A percentile compares a stretch with the other conserved stretches of the same genome.
These are phyloP conservation scores for Puccinia coronata DNA, from an alignment of 1,284 basidiomycete genomes.

Conservation along the genomic window DNA sequence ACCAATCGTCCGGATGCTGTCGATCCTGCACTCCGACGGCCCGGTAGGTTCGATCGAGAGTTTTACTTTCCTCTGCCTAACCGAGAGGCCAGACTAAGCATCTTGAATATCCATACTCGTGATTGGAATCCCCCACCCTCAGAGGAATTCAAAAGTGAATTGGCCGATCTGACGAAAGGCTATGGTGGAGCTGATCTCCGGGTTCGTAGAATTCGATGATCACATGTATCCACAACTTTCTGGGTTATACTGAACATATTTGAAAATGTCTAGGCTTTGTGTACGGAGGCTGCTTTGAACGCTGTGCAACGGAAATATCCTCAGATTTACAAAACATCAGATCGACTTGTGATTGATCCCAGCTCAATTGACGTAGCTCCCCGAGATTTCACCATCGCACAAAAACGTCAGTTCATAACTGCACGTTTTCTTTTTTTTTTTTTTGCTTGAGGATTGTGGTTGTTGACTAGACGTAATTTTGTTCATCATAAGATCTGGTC, in stretches of 20 bases:
- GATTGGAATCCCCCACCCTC: constrained; percentile 84
- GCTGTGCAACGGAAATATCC: constrained; percentile 95
- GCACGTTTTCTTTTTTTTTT: no score
- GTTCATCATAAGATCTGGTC: constrained; percentile 69
- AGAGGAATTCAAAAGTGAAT: constrained; percentile 67
- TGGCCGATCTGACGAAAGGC: constrained; percentile 91
- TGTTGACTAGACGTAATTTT: not conserved
- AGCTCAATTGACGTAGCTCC: constrained; percentile 82
- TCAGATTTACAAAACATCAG: constrained; percentile 91
- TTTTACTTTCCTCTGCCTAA: constrained; percentile 96
- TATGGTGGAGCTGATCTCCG: constrained; percentile 96
- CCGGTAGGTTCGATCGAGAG: constrained; percentile 95
- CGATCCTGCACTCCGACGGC: constrained; percentile 89
- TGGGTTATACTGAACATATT: constrained; percentile 23
- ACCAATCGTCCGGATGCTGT: constrained; percentile 97
- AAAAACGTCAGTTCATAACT: constrained; percentile 72
- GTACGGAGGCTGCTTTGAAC: constrained; percentile 94
- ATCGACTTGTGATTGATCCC: constrained; percentile 80
- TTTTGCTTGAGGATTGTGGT: no score
- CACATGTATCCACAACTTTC: not conserved
- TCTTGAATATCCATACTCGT: constrained; percentile 85
- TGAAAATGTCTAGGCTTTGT: constrained; percentile 69
- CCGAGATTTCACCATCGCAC: constrained; percentile 95
- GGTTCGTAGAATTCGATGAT: constrained; percentile 63
- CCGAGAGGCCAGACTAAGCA: constrained; percentile 79